Percentiles rank a stretch among this genome's conserved stretches.
Evolutionary conservation across 2,329 filamentous ascomycete species (phyloP).

Genomic region (Celoporthe dispersa): DNA sequence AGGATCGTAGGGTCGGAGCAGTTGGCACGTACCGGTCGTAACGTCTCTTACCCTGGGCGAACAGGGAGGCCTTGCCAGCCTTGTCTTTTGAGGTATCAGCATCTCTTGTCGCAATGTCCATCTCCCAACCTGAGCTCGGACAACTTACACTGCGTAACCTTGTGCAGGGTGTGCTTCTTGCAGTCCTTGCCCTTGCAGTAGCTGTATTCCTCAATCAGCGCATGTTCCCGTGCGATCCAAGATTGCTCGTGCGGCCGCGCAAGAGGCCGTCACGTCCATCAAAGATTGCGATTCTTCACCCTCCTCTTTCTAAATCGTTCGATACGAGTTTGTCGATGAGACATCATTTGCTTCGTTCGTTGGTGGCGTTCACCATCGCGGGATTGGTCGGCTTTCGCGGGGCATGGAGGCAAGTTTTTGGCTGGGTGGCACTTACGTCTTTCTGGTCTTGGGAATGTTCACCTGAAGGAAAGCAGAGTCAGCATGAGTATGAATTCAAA

Average conservation of each 20-base stretch:
- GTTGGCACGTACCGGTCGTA: slow-evolving; percentile 70
- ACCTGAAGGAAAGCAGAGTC: slow-evolving; percentile 59
- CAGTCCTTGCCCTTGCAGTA: slow-evolving; percentile 88
- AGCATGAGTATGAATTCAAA: slow-evolving; percentile 5
- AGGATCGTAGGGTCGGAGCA: neutral
- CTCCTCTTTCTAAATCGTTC: slow-evolving; percentile 1
- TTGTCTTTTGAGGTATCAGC: slow-evolving; percentile 56
- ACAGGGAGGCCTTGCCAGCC: slow-evolving; percentile 54
- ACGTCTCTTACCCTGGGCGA: slow-evolving; percentile 94
- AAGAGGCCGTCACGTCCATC: slow-evolving; percentile 50
- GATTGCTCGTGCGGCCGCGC: slow-evolving; percentile 14
- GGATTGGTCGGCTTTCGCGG: slow-evolving; percentile 41
- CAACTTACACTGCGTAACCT: slow-evolving; percentile 71
- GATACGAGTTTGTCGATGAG: neutral
- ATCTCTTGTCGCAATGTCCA: neutral
- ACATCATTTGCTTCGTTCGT: neutral
- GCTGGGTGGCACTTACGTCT: slow-evolving; percentile 74
- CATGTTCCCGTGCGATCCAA: slow-evolving; percentile 3
- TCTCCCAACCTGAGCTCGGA: neutral
- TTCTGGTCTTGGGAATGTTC: slow-evolving; percentile 97
- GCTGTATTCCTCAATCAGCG: slow-evolving; percentile 31
- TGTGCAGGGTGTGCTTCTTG: slow-evolving; percentile 77
- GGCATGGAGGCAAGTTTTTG: slow-evolving; percentile 42
- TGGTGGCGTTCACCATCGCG: neutral
- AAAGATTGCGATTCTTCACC: neutral